A percentile compares a stretch with the other conserved stretches of the same genome.
phyloP scores from a whole-genome alignment of 352 stramenopile species.

The Phytophthora boehmeriae region DNA sequence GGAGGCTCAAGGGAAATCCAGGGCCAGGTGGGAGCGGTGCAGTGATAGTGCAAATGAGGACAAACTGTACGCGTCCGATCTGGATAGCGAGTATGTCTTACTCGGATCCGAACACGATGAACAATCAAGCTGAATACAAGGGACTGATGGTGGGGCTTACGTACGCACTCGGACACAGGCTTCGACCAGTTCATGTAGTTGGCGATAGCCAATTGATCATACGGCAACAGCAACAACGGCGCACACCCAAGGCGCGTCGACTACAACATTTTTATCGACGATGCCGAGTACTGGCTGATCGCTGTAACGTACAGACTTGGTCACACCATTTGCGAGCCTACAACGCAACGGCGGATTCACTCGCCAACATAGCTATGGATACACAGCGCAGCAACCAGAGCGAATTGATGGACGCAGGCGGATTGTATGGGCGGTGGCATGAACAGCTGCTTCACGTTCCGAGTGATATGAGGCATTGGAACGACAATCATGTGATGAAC shows the following conservation, averaged over 20 bases:
- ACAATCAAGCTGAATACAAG: no score
- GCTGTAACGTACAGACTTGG: not conserved
- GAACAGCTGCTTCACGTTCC: no score
- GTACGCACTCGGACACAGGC: conserved; percentile 7
- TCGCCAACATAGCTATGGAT: not conserved
- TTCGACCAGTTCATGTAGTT: conserved; percentile 8
- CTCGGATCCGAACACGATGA: no score
- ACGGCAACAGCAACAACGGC: not conserved
- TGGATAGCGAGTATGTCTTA: no score
- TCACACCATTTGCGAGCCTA: not conserved
- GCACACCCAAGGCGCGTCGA: not conserved
- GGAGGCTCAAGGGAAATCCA: not conserved
- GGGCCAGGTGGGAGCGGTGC: no score
- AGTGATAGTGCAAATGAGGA: conserved; percentile 8
- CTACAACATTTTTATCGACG: not conserved
- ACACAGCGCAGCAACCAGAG: no score
- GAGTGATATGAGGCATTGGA: no score
- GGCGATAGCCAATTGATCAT: conserved; percentile 9
- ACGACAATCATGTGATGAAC: no score
- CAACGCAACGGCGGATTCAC: not conserved
- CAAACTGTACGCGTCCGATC: conserved; percentile 18
- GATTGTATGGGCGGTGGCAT: no score
- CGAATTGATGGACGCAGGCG: no score
- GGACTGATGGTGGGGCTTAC: no score
- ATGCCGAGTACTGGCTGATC: not conserved